phyloP scores from a whole-genome alignment of 352 stramenopile genomes.

The Globisporangium spiculum region DNA sequence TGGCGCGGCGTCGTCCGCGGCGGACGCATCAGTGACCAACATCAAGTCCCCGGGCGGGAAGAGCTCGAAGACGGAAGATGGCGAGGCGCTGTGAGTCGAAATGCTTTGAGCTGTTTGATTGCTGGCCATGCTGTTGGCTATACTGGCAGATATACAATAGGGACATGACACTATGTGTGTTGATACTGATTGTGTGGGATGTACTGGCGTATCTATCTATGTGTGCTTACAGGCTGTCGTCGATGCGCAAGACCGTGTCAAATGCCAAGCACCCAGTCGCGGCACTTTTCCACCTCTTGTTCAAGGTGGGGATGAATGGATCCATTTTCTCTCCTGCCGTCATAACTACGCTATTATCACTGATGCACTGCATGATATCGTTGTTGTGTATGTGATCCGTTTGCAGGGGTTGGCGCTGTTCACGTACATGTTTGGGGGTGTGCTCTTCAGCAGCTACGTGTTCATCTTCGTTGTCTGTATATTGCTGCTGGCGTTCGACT shows the following conservation, averaged over 20 bases:
- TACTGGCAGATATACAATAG: background rate
- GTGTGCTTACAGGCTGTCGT: slow-evolving; percentile 43
- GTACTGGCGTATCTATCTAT: background rate
- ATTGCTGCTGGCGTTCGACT: slow-evolving; percentile 95
- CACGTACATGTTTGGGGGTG: slow-evolving; percentile 94
- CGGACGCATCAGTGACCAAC: slow-evolving; percentile 10
- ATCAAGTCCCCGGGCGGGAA: slow-evolving; percentile 17
- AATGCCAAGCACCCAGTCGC: slow-evolving; percentile 92
- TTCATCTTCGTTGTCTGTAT: slow-evolving; percentile 97
- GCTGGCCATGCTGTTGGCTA: background rate
- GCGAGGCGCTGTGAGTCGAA: slow-evolving; percentile 54
- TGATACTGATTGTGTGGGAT: background rate
- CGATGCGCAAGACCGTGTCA: slow-evolving; percentile 65
- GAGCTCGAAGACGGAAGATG: slow-evolving; percentile 35
- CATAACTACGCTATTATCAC: background rate
- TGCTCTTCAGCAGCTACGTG: slow-evolving; percentile 92
- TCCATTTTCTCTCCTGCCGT: background rate
- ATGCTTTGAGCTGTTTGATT: background rate
- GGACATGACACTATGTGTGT: too few relatives aligned
- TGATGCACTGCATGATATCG: background rate
- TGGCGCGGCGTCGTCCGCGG: slow-evolving; percentile 12
- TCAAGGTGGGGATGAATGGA: slow-evolving; percentile 74
- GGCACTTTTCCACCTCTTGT: slow-evolving; percentile 96
- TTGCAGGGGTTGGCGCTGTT: slow-evolving; percentile 74
- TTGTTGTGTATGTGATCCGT: background rate